Base-by-base conservation (phyloP, 257 asterid genomes). In the Solanum pimpinellifolium region DNA sequence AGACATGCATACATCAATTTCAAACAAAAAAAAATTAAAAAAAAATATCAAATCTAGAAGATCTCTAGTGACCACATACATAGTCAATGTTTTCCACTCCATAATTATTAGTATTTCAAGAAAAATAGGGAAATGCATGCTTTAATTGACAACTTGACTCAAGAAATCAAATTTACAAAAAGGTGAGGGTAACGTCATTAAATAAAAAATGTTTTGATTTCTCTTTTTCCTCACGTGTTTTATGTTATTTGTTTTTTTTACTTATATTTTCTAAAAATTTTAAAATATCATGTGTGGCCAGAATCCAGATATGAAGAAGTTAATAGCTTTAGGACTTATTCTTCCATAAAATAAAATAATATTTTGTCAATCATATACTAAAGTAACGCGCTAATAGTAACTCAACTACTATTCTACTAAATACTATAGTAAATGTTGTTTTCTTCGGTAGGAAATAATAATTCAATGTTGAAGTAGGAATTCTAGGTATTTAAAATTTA, bases 401-500 rank as follows among this genome's bases (percentile, higher is more conserved):
- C 37, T 27, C 74, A 6, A 68, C 70, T 62, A 56, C n/a, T 18
- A 0, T 18, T 56, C 2, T 56, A 56, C 65, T 56, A 56, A 56
- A 56, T 56, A 56, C 11, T 56, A 7, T 56, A 56, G 65, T 56
- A 65, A 65, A n/a, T n/a, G 33, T 65, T 65, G 72, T 65, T 65
- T 65, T 11, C 72, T 56, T 56, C n/a, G 3, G 1, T 6, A 1
- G 10, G 4, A 18, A 52, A 52, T 52, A 52, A 52, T 52, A 52
- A 52, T 52, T 52, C 4, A 52, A 52, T 7, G 4, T 18, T 52
- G 10, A 23, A 52, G 2, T 16, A 52, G 10, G 23, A 52, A 52
- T 52, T 0, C 0, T 2, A 16, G 10, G 9, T 6, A 9, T 6
- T 52, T 52, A 52, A 0, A 1, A 52, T 52, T 52, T 52, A 3